phyloP scores from a whole-genome alignment of 2,329 filamentous ascomycete genomes.

The Aspergillus terreus region DNA sequence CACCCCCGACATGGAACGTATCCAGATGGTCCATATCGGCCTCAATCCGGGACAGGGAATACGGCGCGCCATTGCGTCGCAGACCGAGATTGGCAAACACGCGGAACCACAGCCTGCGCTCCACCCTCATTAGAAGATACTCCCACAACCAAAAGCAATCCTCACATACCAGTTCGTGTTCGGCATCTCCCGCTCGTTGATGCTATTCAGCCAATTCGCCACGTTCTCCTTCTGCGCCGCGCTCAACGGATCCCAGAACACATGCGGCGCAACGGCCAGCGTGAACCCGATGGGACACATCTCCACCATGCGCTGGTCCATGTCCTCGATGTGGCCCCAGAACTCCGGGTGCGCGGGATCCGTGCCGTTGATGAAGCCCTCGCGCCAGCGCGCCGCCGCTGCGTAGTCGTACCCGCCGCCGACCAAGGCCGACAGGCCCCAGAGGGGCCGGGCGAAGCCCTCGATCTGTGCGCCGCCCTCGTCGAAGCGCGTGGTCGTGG shows the following conservation, averaged over 20 bases:
- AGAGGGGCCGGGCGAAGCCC: slow-evolving; percentile 70
- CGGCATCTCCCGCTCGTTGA: slow-evolving; percentile 70
- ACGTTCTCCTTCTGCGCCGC: slow-evolving; percentile 63
- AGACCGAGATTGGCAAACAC: slow-evolving; percentile 78
- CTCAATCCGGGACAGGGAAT: slow-evolving; percentile 66
- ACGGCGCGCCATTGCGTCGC: slow-evolving; percentile 69
- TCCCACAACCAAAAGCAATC: background rate
- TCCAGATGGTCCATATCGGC: slow-evolving; percentile 74
- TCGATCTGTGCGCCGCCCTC: slow-evolving; percentile 74
- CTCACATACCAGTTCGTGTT: slow-evolving; percentile 60
- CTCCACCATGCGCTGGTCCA: slow-evolving; percentile 81
- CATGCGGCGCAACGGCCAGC: slow-evolving; percentile 62
- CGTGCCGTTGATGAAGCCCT: slow-evolving; percentile 67
- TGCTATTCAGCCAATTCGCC: slow-evolving; percentile 69
- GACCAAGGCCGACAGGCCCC: slow-evolving; percentile 68
- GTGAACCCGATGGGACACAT: slow-evolving; percentile 76
- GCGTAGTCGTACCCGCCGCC: slow-evolving; percentile 65
- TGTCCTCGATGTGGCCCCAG: slow-evolving; percentile 72
- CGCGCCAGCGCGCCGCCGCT: slow-evolving; percentile 63
- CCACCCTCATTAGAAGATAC: background rate
- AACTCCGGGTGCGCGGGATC: slow-evolving; percentile 68
- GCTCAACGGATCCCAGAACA: slow-evolving; percentile 64
- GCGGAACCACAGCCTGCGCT: slow-evolving; percentile 71
- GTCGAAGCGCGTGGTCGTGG: slow-evolving; percentile 72
- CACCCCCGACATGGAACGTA: slow-evolving; percentile 75